These are phyloP conservation scores for Colletotrichum musicola DNA, from an alignment of 2,329 filamentous ascomycete species.

Conservation along the genomic window DNA sequence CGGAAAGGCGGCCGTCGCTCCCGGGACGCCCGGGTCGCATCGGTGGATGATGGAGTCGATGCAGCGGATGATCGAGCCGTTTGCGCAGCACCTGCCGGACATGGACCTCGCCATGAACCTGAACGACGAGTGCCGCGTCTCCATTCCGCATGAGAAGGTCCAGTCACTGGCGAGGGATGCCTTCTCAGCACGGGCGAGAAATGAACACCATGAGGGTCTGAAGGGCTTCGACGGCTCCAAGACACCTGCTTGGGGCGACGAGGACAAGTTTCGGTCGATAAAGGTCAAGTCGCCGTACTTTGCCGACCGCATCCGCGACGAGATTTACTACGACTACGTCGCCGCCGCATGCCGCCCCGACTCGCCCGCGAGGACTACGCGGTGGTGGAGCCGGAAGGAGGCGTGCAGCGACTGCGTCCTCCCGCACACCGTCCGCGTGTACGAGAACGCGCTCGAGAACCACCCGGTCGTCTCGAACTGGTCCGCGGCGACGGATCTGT, in stretches of 20 bases:
- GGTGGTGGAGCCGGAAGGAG: constrained; percentile 55
- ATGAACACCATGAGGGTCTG: background rate
- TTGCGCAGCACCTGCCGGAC: constrained; percentile 77
- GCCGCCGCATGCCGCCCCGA: constrained; percentile 59
- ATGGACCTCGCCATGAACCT: constrained; percentile 86
- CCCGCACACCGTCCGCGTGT: constrained; percentile 50
- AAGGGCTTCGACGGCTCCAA: constrained; percentile 15
- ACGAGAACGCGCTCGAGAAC: constrained; percentile 44
- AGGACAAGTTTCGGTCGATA: background rate
- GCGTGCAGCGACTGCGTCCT: constrained; percentile 49
- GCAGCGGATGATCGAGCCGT: constrained; percentile 74
- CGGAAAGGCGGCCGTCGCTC: constrained; percentile 64
- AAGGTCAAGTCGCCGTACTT: constrained; percentile 39
- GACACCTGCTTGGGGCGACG: constrained; percentile 36
- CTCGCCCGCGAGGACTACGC: constrained; percentile 55
- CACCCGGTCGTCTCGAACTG: constrained; percentile 53
- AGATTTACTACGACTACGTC: constrained; percentile 53
- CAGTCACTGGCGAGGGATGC: constrained; percentile 6
- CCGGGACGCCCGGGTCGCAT: constrained; percentile 47
- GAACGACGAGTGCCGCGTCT: constrained; percentile 48
- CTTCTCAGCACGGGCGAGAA: background rate
- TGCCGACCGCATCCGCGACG: constrained; percentile 40
- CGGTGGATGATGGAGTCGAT: constrained; percentile 54
- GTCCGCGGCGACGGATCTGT: constrained; percentile 54
- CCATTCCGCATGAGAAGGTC: constrained; percentile 22